Conservation (phyloP, 2,329 filamentous ascomycete species). For the Alternaria brassicicola region DNA sequence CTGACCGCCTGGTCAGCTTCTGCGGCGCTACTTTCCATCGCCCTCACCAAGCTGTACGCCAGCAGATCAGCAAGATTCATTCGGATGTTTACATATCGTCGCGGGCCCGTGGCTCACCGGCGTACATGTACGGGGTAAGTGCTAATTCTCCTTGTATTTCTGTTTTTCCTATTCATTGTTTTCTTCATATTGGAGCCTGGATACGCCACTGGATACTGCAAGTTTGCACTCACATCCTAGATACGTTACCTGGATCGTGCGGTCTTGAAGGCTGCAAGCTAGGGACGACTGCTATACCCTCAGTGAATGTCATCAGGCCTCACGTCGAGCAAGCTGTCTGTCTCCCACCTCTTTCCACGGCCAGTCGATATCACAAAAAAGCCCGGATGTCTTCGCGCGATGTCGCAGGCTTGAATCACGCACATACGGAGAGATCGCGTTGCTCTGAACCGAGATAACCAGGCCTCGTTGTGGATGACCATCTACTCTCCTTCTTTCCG, state of each 20-base stretch:
- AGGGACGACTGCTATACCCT: background rate
- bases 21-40: constrained; percentile 92
- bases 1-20: constrained; percentile 88
- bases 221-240: background rate
- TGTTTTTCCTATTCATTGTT: constrained; percentile 48
- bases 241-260: background rate
- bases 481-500: too few species aligned
- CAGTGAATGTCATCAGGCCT: background rate
- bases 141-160: background rate
- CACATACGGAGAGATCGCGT: too few species aligned
- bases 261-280: background rate
- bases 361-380: constrained; percentile 72
- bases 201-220: background rate
- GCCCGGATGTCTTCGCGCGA: constrained; percentile 43
- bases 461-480: too few species aligned
- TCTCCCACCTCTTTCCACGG: background rate
- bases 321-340: background rate
- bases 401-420: background rate
- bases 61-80: constrained; percentile 96
- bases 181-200: background rate
- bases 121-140: constrained; percentile 47
- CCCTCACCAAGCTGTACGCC: constrained; percentile 93
- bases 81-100: constrained; percentile 96
- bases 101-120: constrained; percentile 54
- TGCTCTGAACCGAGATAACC: too few species aligned